Base-by-base conservation (phyloP, 768 basidiomycete species). In the Lentinula raphanica region DNA sequence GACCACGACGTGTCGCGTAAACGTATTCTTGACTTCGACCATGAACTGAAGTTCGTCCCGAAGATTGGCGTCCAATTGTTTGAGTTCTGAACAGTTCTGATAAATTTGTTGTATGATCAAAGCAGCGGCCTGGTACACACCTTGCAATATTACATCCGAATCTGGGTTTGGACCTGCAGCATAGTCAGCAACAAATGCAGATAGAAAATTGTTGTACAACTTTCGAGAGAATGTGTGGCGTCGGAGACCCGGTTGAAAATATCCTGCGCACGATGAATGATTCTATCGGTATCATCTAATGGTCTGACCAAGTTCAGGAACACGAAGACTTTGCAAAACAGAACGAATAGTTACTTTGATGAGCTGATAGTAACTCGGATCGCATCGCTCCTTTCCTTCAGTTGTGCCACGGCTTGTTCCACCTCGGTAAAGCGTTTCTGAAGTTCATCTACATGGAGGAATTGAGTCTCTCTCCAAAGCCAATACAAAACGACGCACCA, bases 1-100 rank as follows among this genome's bases (percentile, higher is more conserved):
- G 9, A 76, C 69, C 25, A 97, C 72, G 62, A 79, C 84, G 65
- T 85, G 84, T 49, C 81, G 81, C 1, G 88, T 91, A 64, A 84
- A 88, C 5, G 80, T 73, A 64, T 92, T 92, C 88, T 93, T 60
- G 59, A 59, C 66, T 68, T 61, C 27, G 29, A 49, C 56, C 29
- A 54, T 79, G 40, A 77, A 71, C 54, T 78, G 79, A 6, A 90
- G 72, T 66, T 90, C 87, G 54, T 76, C 72, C 27, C 89, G 81
- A 27, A 90, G 77, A 28, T 73, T 66, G n/a, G 70, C 71, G 62
- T 92, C 90, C 8, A 82, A 72, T 56, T 84, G 83, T 36, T 79
- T 79, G 40, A 91, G 77, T 49, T 90, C 89, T 88, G 64, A 31
- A 17, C 56, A 49, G 23, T 5, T n/a, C n/a, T n/a, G n/a, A 42